These are phyloP conservation scores for Chalaropsis thielavioides DNA, from an alignment of 2,329 filamentous ascomycete genomes.

Conservation along the genomic window DNA sequence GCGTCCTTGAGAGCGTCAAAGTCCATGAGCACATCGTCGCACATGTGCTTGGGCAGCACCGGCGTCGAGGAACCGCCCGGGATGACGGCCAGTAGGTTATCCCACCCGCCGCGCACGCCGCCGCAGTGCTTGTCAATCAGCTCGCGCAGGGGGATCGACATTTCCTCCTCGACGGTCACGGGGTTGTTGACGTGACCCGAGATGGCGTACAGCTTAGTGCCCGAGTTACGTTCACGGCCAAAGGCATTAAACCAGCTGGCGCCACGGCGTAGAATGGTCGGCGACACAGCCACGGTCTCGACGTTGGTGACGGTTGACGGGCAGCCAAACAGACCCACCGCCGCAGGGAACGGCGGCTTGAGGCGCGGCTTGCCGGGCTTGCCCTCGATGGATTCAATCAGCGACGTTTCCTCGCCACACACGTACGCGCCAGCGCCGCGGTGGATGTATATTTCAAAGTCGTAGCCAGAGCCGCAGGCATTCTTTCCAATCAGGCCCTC, in stretches of 20 bases:
- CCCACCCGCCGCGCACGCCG: slow-evolving; percentile 91
- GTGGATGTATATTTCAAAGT: slow-evolving; percentile 95
- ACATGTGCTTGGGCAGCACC: slow-evolving; percentile 76
- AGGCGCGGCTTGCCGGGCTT: slow-evolving; percentile 97
- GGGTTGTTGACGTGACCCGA: slow-evolving; percentile 99
- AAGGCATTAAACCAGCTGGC: slow-evolving; percentile 87
- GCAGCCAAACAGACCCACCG: slow-evolving; percentile 94
- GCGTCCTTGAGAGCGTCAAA: slow-evolving; percentile 97
- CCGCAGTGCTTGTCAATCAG: slow-evolving; percentile 98
- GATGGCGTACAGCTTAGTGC: slow-evolving; percentile 97
- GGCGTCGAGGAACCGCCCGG: slow-evolving; percentile 94
- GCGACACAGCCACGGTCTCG: slow-evolving; percentile 88
- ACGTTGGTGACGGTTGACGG: slow-evolving; percentile 97
- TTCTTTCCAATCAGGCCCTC: slow-evolving; percentile 96
- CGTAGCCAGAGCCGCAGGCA: slow-evolving; percentile 89
- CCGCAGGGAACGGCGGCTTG: slow-evolving; percentile 96
- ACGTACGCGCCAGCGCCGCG: slow-evolving; percentile 95
- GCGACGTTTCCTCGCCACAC: slow-evolving; percentile 92
- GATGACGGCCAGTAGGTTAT: slow-evolving; percentile 90
- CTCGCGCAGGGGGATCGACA: slow-evolving; percentile 92
- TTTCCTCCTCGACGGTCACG: slow-evolving; percentile 95
- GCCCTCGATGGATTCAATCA: slow-evolving; percentile 96
- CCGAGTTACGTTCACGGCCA: slow-evolving; percentile 88
- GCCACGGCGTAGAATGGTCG: slow-evolving; percentile 88
- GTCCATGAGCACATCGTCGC: slow-evolving; percentile 96